Conservation (phyloP, 306 rosid species). For the Gastrolobium villosum region DNA sequence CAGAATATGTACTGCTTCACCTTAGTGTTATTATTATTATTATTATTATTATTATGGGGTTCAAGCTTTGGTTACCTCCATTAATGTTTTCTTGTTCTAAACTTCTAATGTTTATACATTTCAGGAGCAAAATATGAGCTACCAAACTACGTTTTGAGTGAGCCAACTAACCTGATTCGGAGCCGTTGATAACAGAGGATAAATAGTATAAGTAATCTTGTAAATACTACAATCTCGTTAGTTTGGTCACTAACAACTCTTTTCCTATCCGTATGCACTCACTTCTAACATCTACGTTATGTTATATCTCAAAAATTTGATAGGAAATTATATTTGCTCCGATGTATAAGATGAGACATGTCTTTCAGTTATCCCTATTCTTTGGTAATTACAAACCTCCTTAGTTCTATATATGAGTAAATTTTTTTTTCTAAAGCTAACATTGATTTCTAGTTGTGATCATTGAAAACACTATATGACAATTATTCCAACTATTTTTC, state of each 20-base stretch:
- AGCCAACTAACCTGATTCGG: slow-evolving; percentile 94
- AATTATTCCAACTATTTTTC: not conserved
- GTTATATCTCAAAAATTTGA: slow-evolving; percentile 50
- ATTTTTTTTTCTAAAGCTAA: not conserved
- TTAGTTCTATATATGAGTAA: not conserved
- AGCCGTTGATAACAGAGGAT: slow-evolving; percentile 62
- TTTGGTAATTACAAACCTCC: slow-evolving; percentile 42
- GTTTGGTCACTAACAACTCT: slow-evolving; percentile 57
- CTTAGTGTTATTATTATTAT: not conserved
- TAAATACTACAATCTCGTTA: slow-evolving; percentile 68
- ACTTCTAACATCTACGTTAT: slow-evolving; percentile 45
- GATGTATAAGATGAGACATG: slow-evolving; percentile 30
- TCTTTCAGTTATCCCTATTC: not conserved
- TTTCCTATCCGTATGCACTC: slow-evolving; percentile 46
- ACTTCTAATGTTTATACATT: slow-evolving; percentile 35
- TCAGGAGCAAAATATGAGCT: slow-evolving; percentile 97
- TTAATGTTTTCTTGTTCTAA: slow-evolving; percentile 36
- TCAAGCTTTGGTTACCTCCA: not conserved
- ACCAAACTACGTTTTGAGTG: slow-evolving; percentile 97
- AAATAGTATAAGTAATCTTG: slow-evolving; percentile 54
- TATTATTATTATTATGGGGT: not conserved
- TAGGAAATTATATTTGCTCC: slow-evolving; percentile 47
- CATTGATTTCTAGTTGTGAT: not conserved
- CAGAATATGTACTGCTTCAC: not conserved
- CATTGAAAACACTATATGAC: not conserved